These are phyloP conservation scores for Dryadomyces sulphureus DNA, from an alignment of 2,329 filamentous ascomycete genomes.

Conservation along the genomic window DNA sequence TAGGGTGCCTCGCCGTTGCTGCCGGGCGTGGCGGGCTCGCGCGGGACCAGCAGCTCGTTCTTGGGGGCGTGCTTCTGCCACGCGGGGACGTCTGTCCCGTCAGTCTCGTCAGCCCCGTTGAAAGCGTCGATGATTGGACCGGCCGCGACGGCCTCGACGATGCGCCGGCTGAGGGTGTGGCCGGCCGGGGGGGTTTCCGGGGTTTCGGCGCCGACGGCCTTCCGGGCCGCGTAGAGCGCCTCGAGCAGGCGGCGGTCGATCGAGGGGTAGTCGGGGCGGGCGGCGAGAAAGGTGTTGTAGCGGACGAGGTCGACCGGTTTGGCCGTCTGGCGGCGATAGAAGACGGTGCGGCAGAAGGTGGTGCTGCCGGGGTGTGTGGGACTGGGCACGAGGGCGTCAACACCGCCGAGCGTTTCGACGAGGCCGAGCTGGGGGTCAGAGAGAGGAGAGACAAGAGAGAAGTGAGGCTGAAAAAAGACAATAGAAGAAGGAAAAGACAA, in stretches of 20 bases:
- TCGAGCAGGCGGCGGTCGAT: conserved; percentile 11
- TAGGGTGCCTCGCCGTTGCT: conserved; percentile 44
- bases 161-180: conserved; percentile 1
- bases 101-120: conserved; percentile 7
- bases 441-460: not conserved
- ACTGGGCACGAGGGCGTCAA: conserved; percentile 9
- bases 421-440: conserved; percentile 11
- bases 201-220: not conserved
- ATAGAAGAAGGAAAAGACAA: not conserved
- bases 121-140: conserved; percentile 7
- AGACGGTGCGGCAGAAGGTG: conserved; percentile 13
- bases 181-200: not conserved
- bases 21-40: conserved; percentile 9
- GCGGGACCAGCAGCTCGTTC: conserved; percentile 29
- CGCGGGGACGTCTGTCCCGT: conserved; percentile 8
- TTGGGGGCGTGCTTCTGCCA: conserved; percentile 38
- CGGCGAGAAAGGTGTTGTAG: conserved; percentile 10
- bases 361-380: conserved; percentile 11
- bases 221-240: conserved; percentile 16
- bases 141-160: conserved; percentile 7
- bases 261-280: conserved; percentile 7
- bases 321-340: conserved; percentile 11
- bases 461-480: not conserved
- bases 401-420: conserved; percentile 13
- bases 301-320: conserved; percentile 10